A percentile compares a stretch with the other conserved stretches of the same genome.
Evolutionary conservation across 257 asterid genomes (phyloP).

Genomic region (Solanum pinnatisectum): DNA sequence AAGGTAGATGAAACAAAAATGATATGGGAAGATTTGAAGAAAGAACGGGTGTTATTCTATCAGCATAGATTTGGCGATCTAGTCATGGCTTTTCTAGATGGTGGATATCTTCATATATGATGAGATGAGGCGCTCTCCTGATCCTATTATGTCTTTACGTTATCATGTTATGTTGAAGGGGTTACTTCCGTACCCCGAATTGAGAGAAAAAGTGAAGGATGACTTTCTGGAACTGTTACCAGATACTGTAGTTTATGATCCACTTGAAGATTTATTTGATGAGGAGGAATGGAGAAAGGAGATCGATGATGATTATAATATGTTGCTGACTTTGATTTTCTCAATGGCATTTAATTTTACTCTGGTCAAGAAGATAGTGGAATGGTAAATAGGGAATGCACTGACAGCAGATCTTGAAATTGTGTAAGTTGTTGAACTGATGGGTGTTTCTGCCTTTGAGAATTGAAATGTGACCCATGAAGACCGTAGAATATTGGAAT

Average conservation of each 20-base stretch:
- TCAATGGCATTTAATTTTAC: not conserved
- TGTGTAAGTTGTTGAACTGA: not conserved
- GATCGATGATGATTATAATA: constrained; percentile 35
- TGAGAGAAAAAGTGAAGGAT: constrained; percentile 86
- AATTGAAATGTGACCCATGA: not conserved
- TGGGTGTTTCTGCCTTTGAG: not conserved
- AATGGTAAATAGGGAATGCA: not conserved
- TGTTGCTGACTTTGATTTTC: not conserved
- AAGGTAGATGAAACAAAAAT: constrained; percentile 46
- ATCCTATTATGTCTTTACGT: constrained; percentile 67
- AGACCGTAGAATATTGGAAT: not conserved
- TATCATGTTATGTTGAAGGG: constrained; percentile 84
- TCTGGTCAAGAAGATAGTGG: not conserved
- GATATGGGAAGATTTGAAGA: constrained; percentile 79
- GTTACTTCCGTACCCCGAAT: constrained; percentile 59
- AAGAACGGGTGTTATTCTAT: constrained; percentile 70
- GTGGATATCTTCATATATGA: constrained; percentile 51
- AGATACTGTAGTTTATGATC: constrained; percentile 66
- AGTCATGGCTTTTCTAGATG: constrained; percentile 64
- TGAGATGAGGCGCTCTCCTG: constrained; percentile 83
- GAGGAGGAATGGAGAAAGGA: constrained; percentile 34
- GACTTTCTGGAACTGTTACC: constrained; percentile 85
- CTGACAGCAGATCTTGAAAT: not conserved
- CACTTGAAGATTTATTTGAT: constrained; percentile 64
- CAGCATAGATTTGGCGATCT: constrained; percentile 95